These are phyloP conservation scores for Tuber calosporum DNA, from an alignment of 495 filamentous ascomycete species.

Conservation along the genomic window DNA sequence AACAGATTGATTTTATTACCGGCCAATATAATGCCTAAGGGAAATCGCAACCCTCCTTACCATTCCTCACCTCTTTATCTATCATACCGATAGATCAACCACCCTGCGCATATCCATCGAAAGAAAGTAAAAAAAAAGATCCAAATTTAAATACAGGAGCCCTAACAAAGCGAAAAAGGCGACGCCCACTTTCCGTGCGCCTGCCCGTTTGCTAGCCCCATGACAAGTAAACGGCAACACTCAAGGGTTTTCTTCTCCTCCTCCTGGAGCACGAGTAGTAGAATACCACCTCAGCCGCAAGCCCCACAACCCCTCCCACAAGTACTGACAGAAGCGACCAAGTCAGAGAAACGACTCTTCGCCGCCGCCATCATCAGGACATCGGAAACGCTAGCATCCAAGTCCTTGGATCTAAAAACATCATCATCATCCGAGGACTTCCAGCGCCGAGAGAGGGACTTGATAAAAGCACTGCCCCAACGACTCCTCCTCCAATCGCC, in stretches of 20 bases:
- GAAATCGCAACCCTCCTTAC: background rate
- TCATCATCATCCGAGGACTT: background rate
- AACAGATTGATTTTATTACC: background rate
- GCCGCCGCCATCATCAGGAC: background rate
- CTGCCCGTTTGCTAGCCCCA: background rate
- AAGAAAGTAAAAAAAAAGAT: background rate
- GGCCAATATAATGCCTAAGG: background rate
- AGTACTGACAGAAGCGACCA: background rate
- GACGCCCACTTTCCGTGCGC: background rate
- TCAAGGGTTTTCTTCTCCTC: background rate
- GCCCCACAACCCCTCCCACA: background rate
- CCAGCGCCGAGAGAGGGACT: background rate
- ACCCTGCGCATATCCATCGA: background rate
- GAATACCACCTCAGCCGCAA: background rate
- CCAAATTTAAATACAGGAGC: background rate
- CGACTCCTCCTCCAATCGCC: conserved; percentile 1
- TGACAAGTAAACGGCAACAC: background rate
- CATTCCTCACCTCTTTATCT: background rate
- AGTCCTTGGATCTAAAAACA: background rate
- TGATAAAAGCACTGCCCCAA: background rate
- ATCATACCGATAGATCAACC: background rate
- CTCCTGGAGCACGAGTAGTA: background rate
- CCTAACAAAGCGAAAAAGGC: background rate
- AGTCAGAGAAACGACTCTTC: background rate
- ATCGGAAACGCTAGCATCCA: background rate